Evolutionary conservation across 106 monocot genomes (phyloP), one percentile per base, ranked within the genome.

Genomic region (Amphibolis antarctica): DNA sequence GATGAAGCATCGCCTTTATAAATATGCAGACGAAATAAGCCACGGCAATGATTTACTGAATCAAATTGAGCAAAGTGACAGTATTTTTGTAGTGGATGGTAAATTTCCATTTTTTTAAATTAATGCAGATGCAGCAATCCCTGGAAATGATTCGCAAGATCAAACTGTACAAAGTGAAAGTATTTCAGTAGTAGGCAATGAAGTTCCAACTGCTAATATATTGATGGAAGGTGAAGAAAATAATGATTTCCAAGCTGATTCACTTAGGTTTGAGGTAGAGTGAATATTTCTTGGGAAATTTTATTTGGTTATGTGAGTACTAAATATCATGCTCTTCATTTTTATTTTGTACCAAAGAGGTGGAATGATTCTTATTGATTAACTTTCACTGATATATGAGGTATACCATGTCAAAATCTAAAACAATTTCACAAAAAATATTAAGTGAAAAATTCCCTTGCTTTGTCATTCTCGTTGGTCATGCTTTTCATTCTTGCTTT

Each of bases 231-330:
- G 25, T 55, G 55, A 55, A 25, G 11, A 12, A 42, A 67, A 65
- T 23, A 64, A 23, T 73, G 21, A 44, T 30, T 61, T 75, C 17
- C 63, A 77, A 59, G 51, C 53, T 53, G 85, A 86, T 44, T 78
- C 56, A 30, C 80, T 90, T 55, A 77, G 85, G 21, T 90, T 90
- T 86, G 90, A 90, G 85, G 90, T 90, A 80, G 53, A 28, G 20
- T 23, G 30, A 60, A 27, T n/a, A 60, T 18, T 60, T 57, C 57
- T 42, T 55, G 25, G 5, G 25, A 26, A 27, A 10, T 28, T 25
- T 55, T 14, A 26, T 55, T 21, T 24, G 12, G 21, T 55, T 21
- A 55, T 24, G 13, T 55, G 11, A 36, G 7, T 36, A 36, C 36
- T 36, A 4, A 36, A 36, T 36, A 36, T 2, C 36, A 36, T 2